phyloP scores from a whole-genome alignment of 148 eudicot genomes.

The Rhododendron ovatum region DNA sequence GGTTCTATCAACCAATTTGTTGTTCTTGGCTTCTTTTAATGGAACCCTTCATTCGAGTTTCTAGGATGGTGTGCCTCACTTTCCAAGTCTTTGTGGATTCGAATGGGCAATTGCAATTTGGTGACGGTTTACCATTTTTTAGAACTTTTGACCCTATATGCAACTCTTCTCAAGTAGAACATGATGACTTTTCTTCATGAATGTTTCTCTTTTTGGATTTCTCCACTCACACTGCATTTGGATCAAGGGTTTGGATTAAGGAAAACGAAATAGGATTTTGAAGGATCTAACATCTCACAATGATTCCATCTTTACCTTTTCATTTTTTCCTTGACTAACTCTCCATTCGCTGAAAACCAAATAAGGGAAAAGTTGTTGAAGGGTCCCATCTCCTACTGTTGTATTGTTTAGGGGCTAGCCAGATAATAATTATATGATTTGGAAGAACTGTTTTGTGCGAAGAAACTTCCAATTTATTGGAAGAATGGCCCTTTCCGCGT shows the following conservation, averaged over 20 bases:
- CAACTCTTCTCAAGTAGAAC: too few relatives aligned
- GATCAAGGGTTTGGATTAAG: not conserved
- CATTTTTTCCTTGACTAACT: not conserved
- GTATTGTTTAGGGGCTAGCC: not conserved
- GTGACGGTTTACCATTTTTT: not conserved
- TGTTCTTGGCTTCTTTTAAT: not conserved
- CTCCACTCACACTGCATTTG: not conserved
- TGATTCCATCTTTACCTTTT: not conserved
- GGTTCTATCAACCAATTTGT: not conserved
- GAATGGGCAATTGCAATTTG: not conserved
- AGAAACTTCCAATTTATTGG: not conserved
- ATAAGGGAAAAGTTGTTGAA: not conserved
- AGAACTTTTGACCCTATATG: not conserved
- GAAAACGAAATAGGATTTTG: not conserved
- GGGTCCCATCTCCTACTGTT: not conserved
- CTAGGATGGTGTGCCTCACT: not conserved
- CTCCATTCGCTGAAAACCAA: not conserved
- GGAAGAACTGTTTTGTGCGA: not conserved
- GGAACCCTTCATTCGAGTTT: not conserved
- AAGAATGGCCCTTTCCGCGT: not conserved
- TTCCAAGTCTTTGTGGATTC: not conserved
- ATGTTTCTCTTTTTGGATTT: not conserved
- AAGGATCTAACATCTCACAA: not conserved
- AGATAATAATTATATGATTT: not conserved
- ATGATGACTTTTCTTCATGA: not conserved